Evolutionary conservation across 2,329 filamentous ascomycete species (phyloP).

Genomic region (Ceratocystis albifundus): DNA sequence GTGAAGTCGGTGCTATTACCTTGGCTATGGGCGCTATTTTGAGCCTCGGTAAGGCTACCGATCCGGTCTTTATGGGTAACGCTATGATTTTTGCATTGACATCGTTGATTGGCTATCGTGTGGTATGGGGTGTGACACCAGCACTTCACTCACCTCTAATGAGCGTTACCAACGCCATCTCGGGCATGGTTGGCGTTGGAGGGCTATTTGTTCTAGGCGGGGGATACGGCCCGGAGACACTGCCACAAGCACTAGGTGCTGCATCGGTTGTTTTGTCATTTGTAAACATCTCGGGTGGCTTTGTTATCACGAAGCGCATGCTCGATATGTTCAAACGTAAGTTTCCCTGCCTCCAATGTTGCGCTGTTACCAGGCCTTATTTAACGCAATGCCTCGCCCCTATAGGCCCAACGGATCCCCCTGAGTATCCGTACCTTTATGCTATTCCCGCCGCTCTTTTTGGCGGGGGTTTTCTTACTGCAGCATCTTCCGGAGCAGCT

Average conservation of each 20-base stretch:
- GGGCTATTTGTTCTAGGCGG: conserved; percentile 83
- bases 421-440: conserved; percentile 82
- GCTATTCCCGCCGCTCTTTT: conserved; percentile 66
- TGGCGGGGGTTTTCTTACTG: conserved; percentile 68
- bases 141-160: conserved; percentile 81
- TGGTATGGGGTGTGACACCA: conserved; percentile 75
- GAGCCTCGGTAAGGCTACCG: conserved; percentile 67
- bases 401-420: conserved; percentile 63
- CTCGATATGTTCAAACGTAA: conserved; percentile 75
- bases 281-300: conserved; percentile 79
- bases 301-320: conserved; percentile 88
- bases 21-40: conserved; percentile 66
- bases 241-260: conserved; percentile 69
- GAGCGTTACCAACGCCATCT: conserved; percentile 89
- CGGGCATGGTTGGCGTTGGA: conserved; percentile 78
- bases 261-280: conserved; percentile 73
- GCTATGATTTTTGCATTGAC: conserved; percentile 75
- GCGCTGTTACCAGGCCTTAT: neutral
- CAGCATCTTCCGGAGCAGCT: conserved; percentile 68
- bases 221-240: conserved; percentile 61
- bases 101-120: conserved; percentile 75
- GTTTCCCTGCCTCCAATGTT: conserved; percentile 24
- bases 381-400: neutral
- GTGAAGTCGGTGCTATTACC: conserved; percentile 63
- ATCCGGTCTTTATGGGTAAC: conserved; percentile 78